Evolutionary conservation across 805 yeast species (phyloP), one percentile per base, ranked within the genome.

Genomic region (Metschnikowia continentalis): DNA sequence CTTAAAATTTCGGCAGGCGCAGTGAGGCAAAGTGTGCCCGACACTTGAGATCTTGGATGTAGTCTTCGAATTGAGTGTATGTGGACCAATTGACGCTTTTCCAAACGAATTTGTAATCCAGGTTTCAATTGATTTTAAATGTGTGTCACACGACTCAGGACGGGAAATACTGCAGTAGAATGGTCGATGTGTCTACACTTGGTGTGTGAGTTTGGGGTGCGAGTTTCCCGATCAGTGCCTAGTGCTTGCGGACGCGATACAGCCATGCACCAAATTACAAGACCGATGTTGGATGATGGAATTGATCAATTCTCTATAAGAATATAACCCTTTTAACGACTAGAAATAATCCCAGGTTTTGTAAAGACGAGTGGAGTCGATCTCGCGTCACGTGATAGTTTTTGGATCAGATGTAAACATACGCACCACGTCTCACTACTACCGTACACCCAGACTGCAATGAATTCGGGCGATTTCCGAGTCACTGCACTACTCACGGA

Each of bases 401-500:
- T 15, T 30, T 14, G 32, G 32, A 14, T n/a, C 32, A 8, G 38
- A 42, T 10, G 46, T 33, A 42, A 42, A 42, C 38, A 42, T 20
- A 19, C 46, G 22, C 38, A 42, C 46, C 14, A 14, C 38, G 20
- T 32, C 46, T 33, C 30, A 20, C 32, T 10, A 42, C 42, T 32
- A 23, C 14, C 35, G 30, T 19, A 23, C 46, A 43, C 48, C 23
- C 20, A 26, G 20, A 7, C 35, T 48, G 49, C 36, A 33, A 56
- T 56, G 61, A 50, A 50, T 39, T 53, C 58, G 15, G 54, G 58
- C 7, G 73, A 68, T 48, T 65, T 66, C 52, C 57, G 74, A 41
- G 66, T 60, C 30, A 63, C 68, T 26, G 62, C 71, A 10, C 60
- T 90, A 15, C 73, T 91, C 46, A 87, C 96, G 1, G 97, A 90